Evolutionary conservation across 75 land plant genomes (phyloP).

Genomic region (Pinus taeda): DNA sequence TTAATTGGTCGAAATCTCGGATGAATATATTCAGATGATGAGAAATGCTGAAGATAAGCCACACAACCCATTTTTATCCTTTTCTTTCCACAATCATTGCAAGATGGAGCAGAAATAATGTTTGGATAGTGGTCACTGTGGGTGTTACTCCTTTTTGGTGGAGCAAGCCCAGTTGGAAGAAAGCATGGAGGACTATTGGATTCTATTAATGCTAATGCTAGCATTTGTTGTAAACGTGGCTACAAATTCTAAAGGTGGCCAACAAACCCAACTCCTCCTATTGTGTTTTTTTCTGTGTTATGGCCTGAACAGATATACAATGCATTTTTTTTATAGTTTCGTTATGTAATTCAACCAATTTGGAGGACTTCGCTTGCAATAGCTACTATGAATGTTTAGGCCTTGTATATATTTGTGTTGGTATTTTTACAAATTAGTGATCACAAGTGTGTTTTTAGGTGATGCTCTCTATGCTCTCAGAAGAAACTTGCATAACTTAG

Average conservation of each 20-base stretch:
- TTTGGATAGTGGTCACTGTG: too few relatives aligned
- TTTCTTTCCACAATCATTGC: too few relatives aligned
- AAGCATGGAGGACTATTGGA: not conserved
- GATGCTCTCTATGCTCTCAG: constrained; percentile 56
- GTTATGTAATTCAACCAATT: too few relatives aligned
- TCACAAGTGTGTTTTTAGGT: constrained; percentile 13
- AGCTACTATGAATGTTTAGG: not conserved
- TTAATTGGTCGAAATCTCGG: too few relatives aligned
- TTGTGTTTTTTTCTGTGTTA: not conserved
- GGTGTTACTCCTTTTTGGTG: too few relatives aligned
- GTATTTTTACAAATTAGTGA: not conserved
- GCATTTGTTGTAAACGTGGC: not conserved
- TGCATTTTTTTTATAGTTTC: too few relatives aligned
- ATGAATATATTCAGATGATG: too few relatives aligned
- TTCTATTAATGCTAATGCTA: not conserved
- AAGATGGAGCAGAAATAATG: too few relatives aligned
- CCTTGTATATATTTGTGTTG: not conserved
- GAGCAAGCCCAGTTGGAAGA: not conserved
- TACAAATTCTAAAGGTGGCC: not conserved
- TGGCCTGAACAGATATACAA: not conserved
- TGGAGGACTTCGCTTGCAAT: too few relatives aligned
- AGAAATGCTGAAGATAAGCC: too few relatives aligned
- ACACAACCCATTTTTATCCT: too few relatives aligned
- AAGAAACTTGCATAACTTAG: constrained; percentile 34
- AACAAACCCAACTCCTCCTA: not conserved